Conservation (phyloP, 257 asterid genomes). For the Eucommia ulmoides region DNA sequence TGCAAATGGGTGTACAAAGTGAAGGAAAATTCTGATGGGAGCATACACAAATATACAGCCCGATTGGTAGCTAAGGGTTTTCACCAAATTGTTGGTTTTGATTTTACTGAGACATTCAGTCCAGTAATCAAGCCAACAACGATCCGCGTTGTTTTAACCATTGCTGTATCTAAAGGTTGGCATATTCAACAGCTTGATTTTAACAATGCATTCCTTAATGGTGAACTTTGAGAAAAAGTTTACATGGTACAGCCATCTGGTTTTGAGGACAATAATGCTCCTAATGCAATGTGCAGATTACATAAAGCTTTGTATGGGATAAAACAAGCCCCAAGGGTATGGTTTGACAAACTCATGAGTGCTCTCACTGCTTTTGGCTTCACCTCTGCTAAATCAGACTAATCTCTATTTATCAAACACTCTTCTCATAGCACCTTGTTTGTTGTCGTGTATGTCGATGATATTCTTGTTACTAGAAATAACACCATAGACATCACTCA, state of each 20-base stretch:
- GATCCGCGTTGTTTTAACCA: background rate
- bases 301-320: background rate
- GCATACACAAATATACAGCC: background rate
- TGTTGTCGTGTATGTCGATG: background rate
- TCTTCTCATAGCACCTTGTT: background rate
- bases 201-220: background rate
- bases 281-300: background rate
- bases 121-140: background rate
- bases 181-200: background rate
- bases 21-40: background rate
- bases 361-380: background rate
- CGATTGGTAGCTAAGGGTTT: background rate
- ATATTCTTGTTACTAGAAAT: background rate
- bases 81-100: background rate
- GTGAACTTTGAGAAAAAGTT: background rate
- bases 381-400: background rate
- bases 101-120: background rate
- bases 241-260: background rate
- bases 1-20: constrained; percentile 1
- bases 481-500: background rate
- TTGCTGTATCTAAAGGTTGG: background rate
- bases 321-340: background rate
- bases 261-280: background rate
- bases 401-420: too few species aligned
- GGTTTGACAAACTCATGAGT: background rate